Conservation (phyloP, 306 rosid genomes). For the Dicorynia guianensis region DNA sequence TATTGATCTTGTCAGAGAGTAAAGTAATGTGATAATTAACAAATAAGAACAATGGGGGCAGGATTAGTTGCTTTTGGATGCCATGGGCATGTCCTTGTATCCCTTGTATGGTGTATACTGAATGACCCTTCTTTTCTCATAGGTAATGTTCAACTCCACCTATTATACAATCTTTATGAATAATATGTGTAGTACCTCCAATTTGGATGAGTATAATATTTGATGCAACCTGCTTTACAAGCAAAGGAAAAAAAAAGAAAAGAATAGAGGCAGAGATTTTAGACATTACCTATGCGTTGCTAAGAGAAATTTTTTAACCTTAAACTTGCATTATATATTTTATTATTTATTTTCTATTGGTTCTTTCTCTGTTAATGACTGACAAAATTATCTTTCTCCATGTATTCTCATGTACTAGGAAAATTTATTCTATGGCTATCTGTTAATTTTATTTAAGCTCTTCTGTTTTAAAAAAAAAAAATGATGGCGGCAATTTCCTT, state of each 20-base stretch:
- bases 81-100: constrained; percentile 9
- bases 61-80: background rate
- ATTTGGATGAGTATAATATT: background rate
- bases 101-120: background rate
- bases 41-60: background rate
- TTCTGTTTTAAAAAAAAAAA: background rate
- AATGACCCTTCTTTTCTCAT: background rate
- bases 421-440: background rate
- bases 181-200: background rate
- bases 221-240: constrained; percentile 9
- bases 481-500: background rate
- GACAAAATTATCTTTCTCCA: background rate
- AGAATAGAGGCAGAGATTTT: background rate
- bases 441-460: background rate
- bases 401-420: background rate
- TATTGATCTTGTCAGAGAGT: background rate
- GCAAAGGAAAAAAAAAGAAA: background rate
- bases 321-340: background rate
- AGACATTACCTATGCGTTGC: background rate
- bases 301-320: background rate
- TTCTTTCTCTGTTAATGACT: background rate
- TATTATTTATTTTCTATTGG: background rate
- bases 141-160: background rate
- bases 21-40: background rate
- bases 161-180: background rate